Percentiles rank a stretch among this genome's conserved stretches.
These are phyloP conservation scores for Beauveria medogensis DNA, from an alignment of 2,329 filamentous ascomycete genomes.

Conservation along the genomic window DNA sequence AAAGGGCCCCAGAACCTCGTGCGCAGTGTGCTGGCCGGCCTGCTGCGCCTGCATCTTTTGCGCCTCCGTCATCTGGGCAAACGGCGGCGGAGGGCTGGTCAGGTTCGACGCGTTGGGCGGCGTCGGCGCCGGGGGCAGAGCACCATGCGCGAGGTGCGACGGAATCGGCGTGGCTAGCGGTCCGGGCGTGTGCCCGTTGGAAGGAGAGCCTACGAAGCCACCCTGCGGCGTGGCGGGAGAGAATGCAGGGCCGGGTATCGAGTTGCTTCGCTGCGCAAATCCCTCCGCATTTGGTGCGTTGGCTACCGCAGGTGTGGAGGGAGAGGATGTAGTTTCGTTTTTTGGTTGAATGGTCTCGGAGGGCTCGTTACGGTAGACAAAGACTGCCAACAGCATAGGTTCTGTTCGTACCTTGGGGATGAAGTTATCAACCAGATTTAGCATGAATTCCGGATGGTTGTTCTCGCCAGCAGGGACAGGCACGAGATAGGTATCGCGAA, in stretches of 20 bases:
- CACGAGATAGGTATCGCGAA: slow-evolving; percentile 86
- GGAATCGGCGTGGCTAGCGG: slow-evolving; percentile 11
- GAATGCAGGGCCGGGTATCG: slow-evolving; percentile 42
- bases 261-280: slow-evolving; percentile 36
- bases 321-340: slow-evolving; percentile 10
- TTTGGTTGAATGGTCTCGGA: slow-evolving; percentile 25
- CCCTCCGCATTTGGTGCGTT: slow-evolving; percentile 24
- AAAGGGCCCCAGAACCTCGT: slow-evolving; percentile 55
- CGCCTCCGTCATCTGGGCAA: slow-evolving; percentile 20
- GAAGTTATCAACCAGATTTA: slow-evolving; percentile 77
- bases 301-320: slow-evolving; percentile 13
- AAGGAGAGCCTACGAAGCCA: slow-evolving; percentile 13
- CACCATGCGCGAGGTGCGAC: slow-evolving; percentile 11
- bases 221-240: slow-evolving; percentile 43
- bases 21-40: slow-evolving; percentile 49
- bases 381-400: slow-evolving; percentile 71
- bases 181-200: slow-evolving; percentile 12
- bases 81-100: slow-evolving; percentile 15
- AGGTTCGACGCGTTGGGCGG: slow-evolving; percentile 11
- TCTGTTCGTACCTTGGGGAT: slow-evolving; percentile 65
- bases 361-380: slow-evolving; percentile 66
- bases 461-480: slow-evolving; percentile 67
- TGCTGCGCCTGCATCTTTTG: slow-evolving; percentile 35
- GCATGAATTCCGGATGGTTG: slow-evolving; percentile 75
- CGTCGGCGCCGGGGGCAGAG: slow-evolving; percentile 15